Conservation (phyloP, 768 basidiomycete species). For the Lactarius sp. region DNA sequence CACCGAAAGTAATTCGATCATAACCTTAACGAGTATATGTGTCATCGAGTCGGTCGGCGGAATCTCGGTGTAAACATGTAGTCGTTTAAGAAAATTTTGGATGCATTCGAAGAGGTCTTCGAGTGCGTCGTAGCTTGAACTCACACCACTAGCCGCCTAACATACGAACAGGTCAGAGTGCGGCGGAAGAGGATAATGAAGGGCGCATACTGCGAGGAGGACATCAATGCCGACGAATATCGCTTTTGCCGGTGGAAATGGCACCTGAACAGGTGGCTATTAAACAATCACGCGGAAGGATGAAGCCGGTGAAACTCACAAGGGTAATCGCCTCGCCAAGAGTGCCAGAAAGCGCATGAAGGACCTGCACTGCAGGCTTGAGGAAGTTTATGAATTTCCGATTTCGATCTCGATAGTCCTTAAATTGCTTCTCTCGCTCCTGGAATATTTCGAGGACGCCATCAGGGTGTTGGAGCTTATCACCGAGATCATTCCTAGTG, state of each 20-base stretch:
- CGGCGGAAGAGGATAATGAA: not conserved
- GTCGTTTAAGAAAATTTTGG: no score
- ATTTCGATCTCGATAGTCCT: constrained; percentile 17
- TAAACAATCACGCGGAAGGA: not conserved
- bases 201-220: not conserved
- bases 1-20: constrained; percentile 7
- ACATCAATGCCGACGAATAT: constrained; percentile 13
- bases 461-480: not conserved
- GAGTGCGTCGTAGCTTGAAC: constrained; percentile 2
- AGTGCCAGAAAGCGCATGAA: constrained; percentile 1
- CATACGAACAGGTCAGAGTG: not conserved
- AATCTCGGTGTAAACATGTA: not conserved
- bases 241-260: not conserved
- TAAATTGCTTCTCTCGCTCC: constrained; percentile 4
- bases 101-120: no score
- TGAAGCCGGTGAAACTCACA: not conserved
- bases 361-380: no score
- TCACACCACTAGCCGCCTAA: constrained; percentile 1
- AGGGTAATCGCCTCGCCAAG: not conserved
- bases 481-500: not conserved
- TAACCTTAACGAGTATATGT: not conserved
- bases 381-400: no score
- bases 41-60: not conserved
- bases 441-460: not conserved
- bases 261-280: not conserved